A percentile compares a stretch with the other conserved stretches of the same genome.
These are phyloP conservation scores for Withania somnifera DNA, from an alignment of 305 asterid genomes.

Conservation along the genomic window DNA sequence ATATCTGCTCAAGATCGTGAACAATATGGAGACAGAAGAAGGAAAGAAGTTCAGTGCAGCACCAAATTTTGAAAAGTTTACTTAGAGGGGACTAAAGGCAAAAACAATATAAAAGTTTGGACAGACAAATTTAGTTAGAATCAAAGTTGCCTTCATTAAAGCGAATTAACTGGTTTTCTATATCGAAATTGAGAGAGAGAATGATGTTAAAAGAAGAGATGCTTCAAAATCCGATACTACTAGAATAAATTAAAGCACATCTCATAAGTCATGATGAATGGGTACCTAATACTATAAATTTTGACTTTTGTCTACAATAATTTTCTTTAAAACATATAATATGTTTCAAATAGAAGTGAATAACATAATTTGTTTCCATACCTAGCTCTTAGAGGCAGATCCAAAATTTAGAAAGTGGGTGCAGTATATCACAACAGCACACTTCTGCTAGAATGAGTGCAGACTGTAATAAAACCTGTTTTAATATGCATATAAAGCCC, in stretches of 20 bases:
- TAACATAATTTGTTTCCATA: neutral
- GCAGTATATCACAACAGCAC: neutral
- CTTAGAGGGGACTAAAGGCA: neutral
- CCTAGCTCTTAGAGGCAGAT: neutral
- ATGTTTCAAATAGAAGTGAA: neutral
- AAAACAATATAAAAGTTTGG: neutral
- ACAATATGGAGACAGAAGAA: neutral
- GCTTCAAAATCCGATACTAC: neutral
- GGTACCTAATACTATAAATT: neutral
- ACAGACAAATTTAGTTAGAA: neutral
- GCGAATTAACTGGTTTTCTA: neutral
- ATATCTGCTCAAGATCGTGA: conserved; percentile 23
- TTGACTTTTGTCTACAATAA: neutral
- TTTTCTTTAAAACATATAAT: too few species aligned
- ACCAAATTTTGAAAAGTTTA: neutral
- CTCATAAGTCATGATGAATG: neutral
- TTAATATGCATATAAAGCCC: neutral
- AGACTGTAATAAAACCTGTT: neutral
- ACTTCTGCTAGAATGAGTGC: neutral
- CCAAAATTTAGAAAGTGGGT: neutral
- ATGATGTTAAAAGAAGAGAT: neutral
- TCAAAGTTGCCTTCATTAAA: neutral
- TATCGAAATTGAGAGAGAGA: neutral
- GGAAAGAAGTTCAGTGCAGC: neutral
- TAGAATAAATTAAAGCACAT: neutral